These are phyloP conservation scores for Powellomyces hirtus DNA, from an alignment of 192 early-diverging fungal genomes.

Conservation along the genomic window DNA sequence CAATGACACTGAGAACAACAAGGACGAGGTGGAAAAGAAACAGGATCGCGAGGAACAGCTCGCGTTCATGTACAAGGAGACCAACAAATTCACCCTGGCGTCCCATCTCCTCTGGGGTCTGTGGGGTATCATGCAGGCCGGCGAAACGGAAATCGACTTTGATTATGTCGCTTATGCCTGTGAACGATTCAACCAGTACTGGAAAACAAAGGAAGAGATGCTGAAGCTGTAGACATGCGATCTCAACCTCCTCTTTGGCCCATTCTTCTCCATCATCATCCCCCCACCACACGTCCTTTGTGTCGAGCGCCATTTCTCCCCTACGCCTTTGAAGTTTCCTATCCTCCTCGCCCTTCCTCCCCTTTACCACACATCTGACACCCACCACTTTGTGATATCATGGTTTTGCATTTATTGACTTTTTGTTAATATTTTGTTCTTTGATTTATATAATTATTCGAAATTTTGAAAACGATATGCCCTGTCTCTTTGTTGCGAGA, in stretches of 20 bases:
- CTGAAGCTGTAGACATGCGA: not conserved
- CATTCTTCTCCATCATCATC: too few species aligned
- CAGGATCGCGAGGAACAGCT: not conserved
- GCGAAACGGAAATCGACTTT: slow-evolving; percentile 86
- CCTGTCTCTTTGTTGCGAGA: too few species aligned
- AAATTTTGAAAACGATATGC: too few species aligned
- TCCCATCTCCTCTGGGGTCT: slow-evolving; percentile 84
- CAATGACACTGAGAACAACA: slow-evolving; percentile 24
- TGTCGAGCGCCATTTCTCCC: too few species aligned
- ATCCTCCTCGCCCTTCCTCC: too few species aligned
- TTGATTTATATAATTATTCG: too few species aligned
- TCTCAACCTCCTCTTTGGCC: not conserved
- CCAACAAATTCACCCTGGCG: slow-evolving; percentile 72
- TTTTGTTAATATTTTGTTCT: too few species aligned
- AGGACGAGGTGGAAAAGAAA: slow-evolving; percentile 18
- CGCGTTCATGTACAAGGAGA: slow-evolving; percentile 62
- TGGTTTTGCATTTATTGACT: too few species aligned
- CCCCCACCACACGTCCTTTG: too few species aligned
- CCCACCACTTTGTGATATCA: too few species aligned
- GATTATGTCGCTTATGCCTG: slow-evolving; percentile 86
- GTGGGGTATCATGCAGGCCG: slow-evolving; percentile 62
- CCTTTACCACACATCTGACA: too few species aligned
- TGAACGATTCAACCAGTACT: slow-evolving; percentile 73
- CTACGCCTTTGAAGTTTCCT: too few species aligned
- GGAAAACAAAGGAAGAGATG: slow-evolving; percentile 1